Conservation (phyloP, 352 stramenopile genomes). For the Peronospora belbahrii region DNA sequence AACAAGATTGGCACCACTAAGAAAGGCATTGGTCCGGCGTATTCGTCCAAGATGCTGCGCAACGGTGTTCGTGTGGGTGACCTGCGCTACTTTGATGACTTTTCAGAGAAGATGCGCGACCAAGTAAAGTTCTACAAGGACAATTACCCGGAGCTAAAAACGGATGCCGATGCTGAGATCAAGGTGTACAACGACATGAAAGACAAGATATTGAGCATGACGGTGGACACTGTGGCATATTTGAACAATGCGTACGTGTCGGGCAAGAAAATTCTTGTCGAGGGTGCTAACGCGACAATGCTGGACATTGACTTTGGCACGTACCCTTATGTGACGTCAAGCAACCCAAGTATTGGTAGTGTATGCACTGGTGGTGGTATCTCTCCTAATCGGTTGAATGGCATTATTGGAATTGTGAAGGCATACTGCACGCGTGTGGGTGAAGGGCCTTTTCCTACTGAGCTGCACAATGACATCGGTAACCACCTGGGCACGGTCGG, state of each 20-base stretch:
- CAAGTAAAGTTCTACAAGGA: conserved; percentile 90
- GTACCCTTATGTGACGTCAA: conserved; percentile 99
- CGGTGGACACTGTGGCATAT: conserved; percentile 94
- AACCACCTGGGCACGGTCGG: conserved; percentile 89
- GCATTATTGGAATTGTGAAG: conserved; percentile 98
- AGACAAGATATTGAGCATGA: conserved; percentile 82
- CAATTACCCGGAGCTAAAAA: conserved; percentile 75
- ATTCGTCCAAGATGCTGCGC: conserved; percentile 97
- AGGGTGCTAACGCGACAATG: conserved; percentile 99
- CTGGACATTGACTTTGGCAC: conserved; percentile 99
- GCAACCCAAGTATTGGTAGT: conserved; percentile 95
- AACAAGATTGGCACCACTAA: conserved; percentile 99
- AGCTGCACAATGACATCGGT: conserved; percentile 89
- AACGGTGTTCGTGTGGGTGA: conserved; percentile 97
- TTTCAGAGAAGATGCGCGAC: conserved; percentile 86
- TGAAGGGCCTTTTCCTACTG: conserved; percentile 98
- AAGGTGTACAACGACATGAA: conserved; percentile 75
- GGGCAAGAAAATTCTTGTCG: conserved; percentile 96
- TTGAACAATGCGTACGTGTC: conserved; percentile 93
- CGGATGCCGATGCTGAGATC: conserved; percentile 83
- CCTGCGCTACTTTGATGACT: conserved; percentile 87
- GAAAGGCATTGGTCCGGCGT: conserved; percentile 97
- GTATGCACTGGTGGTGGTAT: conserved; percentile 96
- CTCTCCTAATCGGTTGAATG: conserved; percentile 86
- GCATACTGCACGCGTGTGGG: conserved; percentile 98